Evolutionary conservation across 768 basidiomycete genomes (phyloP).

Genomic region (Mycena belliarum): DNA sequence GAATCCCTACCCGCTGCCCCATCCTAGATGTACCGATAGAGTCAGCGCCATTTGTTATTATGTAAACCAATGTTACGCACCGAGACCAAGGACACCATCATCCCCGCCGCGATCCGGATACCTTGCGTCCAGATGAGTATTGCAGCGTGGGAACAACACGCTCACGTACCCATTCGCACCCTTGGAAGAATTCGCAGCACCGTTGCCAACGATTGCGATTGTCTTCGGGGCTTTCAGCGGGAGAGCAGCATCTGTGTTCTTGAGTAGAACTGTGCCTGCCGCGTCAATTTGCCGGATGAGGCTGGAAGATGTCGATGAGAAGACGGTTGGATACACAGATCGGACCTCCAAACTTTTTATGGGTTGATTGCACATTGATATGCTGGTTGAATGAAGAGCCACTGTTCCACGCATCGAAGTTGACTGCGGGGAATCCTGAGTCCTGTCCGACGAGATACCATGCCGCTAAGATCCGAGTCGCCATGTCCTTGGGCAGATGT

Average conservation of each 20-base stretch:
- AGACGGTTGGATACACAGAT: not conserved
- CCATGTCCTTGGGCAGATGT: conserved; percentile 53
- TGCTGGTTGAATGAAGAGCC: conserved; percentile 41
- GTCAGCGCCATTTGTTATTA: not conserved
- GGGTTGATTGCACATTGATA: conserved; percentile 60
- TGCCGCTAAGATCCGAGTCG: conserved; percentile 66
- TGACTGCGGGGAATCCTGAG: conserved; percentile 54
- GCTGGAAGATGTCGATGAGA: conserved; percentile 5
- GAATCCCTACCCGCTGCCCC: conserved; percentile 52
- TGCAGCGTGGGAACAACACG: not conserved
- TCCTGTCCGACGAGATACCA: conserved; percentile 64
- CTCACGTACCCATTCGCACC: conserved; percentile 55
- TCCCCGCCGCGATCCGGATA: conserved; percentile 56
- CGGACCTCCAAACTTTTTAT: conserved; percentile 39
- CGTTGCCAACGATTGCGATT: conserved; percentile 60
- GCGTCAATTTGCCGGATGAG: conserved; percentile 47
- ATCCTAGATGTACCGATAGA: conserved; percentile 34
- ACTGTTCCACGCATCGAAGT: conserved; percentile 58
- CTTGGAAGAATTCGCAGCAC: conserved; percentile 50
- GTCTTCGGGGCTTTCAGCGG: conserved; percentile 21
- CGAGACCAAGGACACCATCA: conserved; percentile 63
- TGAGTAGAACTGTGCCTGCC: conserved; percentile 47
- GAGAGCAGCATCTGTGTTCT: conserved; percentile 36
- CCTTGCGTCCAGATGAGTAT: conserved; percentile 20
- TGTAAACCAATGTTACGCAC: conserved; percentile 40